Evolutionary conservation across 352 stramenopile genomes (phyloP), one percentile per base, ranked within the genome.

Genomic region (Phytopythium mirpurense): DNA sequence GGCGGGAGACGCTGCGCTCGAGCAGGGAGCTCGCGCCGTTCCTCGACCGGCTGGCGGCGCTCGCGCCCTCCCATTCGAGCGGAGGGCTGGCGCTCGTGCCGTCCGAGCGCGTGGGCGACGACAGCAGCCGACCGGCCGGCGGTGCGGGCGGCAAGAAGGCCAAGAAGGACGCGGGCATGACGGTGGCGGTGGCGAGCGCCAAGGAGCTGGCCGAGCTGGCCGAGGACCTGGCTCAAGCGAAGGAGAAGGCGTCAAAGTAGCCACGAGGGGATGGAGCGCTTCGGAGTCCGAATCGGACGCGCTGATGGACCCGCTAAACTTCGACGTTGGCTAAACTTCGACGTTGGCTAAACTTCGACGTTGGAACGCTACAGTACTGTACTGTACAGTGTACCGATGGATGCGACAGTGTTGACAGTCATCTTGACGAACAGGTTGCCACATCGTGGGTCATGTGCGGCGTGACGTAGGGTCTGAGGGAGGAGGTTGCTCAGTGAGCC

Each of bases 21-120:
- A 88, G 74, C 40, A 68, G 78, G 29, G 86, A 97, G 45, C 67
- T 98, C 21, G 75, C 67, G 42, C 67, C 65, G 12, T 78, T 86
- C 26, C 19, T 81, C 19, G 62, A 57, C 10, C 71, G 60, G 24
- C 49, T 86, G n/a, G 32, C 65, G 24, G 52, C 58, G 26, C 35
- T 80, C 7, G 62, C 65, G 3, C 43, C 35, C 15, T 21, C 35
- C 15, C 5, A 40, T 6, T 21, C 50, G 27, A 62, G 61, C 24
- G 23, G 51, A 2, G 56, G 66, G 14, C 49, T 84, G 35, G 62
- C 62, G 51, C 63, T 84, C 6, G 24, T 75, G 23, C 65, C 68
- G 12, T 57, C 59, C 11, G 67, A 74, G 42, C 65, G 60, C 42
- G 52, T 74, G n/a, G 56, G 45, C 23, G 34, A 18, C 24, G 31